Evolutionary conservation across 1,139 yeast genomes (phyloP).

Genomic region (Kazachstania sp.): DNA sequence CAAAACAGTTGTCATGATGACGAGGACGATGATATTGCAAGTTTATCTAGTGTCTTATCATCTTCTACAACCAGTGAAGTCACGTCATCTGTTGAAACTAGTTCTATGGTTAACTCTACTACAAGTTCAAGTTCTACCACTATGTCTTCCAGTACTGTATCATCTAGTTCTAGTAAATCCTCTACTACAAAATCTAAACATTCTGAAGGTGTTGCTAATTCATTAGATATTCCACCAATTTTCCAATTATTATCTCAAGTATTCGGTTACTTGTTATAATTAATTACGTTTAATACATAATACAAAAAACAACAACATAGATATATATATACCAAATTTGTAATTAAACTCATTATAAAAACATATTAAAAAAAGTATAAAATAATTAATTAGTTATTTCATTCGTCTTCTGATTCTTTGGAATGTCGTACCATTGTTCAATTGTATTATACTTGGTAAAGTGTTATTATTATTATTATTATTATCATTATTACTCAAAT

Average conservation of each 20-base stretch:
- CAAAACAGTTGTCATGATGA: constrained; percentile 58
- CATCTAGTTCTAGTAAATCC: constrained; percentile 2
- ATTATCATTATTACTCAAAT: neutral
- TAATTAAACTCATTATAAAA: neutral
- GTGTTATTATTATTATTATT: too few relatives aligned
- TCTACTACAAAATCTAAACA: constrained; percentile 13
- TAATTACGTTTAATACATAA: neutral
- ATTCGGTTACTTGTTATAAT: constrained; percentile 10
- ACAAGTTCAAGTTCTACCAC: constrained; percentile 8
- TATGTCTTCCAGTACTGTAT: constrained; percentile 14
- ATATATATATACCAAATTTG: neutral
- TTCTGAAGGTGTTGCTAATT: constrained; percentile 15
- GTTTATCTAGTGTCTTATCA: constrained; percentile 15
- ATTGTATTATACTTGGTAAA: neutral
- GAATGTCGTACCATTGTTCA: constrained; percentile 11
- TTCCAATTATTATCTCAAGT: constrained; percentile 14
- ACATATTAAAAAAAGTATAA: neutral
- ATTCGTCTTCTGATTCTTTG: constrained; percentile 13
- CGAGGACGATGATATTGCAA: constrained; percentile 38
- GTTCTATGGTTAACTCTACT: constrained; percentile 6
- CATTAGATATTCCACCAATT: constrained; percentile 15
- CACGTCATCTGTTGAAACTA: constrained; percentile 13
- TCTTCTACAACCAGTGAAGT: constrained; percentile 15
- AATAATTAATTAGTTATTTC: constrained; percentile 5
- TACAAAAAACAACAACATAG: neutral